Evolutionary conservation across 345 rosid species (phyloP).

Genomic region (Salix arbutifolia): DNA sequence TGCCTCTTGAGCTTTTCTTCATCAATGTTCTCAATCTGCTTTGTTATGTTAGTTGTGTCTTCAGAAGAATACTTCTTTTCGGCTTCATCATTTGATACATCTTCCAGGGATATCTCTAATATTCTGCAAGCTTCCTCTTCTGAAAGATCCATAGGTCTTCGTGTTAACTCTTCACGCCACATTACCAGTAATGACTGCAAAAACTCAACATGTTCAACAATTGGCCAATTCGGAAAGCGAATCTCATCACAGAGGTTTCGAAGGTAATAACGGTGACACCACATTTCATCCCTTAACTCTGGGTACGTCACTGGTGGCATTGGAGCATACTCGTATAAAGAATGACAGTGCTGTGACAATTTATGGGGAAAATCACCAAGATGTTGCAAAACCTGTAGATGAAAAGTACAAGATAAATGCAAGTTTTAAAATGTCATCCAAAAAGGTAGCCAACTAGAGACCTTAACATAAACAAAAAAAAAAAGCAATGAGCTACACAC

Average conservation of each 20-base stretch:
- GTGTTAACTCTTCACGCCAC: conserved; percentile 99
- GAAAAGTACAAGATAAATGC: conserved; percentile 9
- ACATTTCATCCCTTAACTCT: conserved; percentile 99
- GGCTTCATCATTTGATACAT: conserved; percentile 54
- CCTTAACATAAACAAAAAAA: background rate
- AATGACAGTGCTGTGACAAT: conserved; percentile 94
- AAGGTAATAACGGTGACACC: conserved; percentile 99
- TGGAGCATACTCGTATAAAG: conserved; percentile 92
- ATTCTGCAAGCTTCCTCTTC: conserved; percentile 98
- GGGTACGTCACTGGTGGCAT: conserved; percentile 99
- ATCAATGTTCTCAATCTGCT: conserved; percentile 90
- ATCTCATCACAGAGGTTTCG: conserved; percentile 91
- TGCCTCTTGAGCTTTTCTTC: conserved; percentile 99
- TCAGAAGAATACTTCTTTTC: conserved; percentile 42
- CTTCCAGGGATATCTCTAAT: conserved; percentile 81
- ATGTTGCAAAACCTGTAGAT: conserved; percentile 91
- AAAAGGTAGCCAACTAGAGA: background rate
- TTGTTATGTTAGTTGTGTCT: conserved; percentile 61
- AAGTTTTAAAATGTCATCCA: background rate
- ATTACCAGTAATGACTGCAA: conserved; percentile 89
- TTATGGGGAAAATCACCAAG: conserved; percentile 98
- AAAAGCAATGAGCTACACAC: conserved; percentile 6
- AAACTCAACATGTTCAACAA: conserved; percentile 97
- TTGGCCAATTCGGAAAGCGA: conserved; percentile 92
- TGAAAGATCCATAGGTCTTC: conserved; percentile 97